These are phyloP conservation scores for Lentinus tigrinus DNA, from an alignment of 768 basidiomycete genomes.

Conservation along the genomic window DNA sequence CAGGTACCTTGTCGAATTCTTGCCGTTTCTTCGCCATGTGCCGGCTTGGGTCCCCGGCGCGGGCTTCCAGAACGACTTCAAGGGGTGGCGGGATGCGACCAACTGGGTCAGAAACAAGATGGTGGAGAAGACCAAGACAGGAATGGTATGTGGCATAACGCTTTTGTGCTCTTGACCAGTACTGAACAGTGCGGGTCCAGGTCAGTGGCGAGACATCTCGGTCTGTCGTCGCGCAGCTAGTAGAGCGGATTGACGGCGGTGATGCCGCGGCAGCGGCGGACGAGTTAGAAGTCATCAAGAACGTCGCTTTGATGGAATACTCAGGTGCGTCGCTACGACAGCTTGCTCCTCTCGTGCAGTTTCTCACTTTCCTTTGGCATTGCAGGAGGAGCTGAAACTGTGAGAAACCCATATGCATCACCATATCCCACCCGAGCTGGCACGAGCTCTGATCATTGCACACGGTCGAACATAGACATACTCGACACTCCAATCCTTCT, in stretches of 20 bases:
- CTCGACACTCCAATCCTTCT: slow-evolving; percentile 1
- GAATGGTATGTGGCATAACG: too few relatives aligned
- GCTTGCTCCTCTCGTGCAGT: not conserved
- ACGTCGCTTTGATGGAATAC: not conserved
- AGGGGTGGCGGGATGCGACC: too few relatives aligned
- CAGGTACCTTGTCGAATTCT: slow-evolving; percentile 26
- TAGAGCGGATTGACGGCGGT: not conserved
- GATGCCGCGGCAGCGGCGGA: not conserved
- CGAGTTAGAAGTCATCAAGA: not conserved
- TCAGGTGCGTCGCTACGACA: not conserved
- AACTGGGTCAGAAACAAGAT: too few relatives aligned
- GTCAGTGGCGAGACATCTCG: not conserved
- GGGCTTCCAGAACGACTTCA: slow-evolving; percentile 8
- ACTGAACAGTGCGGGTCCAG: too few relatives aligned
- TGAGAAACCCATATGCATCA: too few relatives aligned
- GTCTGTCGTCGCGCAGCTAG: not conserved
- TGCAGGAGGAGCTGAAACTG: slow-evolving; percentile 14
- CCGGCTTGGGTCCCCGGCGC: slow-evolving; percentile 25
- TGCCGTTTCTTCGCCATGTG: slow-evolving; percentile 23
- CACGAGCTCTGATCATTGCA: too few relatives aligned
- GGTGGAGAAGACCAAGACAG: too few relatives aligned
- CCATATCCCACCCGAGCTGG: too few relatives aligned
- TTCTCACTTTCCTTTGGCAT: not conserved
- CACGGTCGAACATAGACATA: too few relatives aligned
- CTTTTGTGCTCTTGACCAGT: too few relatives aligned